Base-by-base conservation (phyloP, 495 filamentous ascomycete species). In the Aspergillus saccharolyticus region DNA sequence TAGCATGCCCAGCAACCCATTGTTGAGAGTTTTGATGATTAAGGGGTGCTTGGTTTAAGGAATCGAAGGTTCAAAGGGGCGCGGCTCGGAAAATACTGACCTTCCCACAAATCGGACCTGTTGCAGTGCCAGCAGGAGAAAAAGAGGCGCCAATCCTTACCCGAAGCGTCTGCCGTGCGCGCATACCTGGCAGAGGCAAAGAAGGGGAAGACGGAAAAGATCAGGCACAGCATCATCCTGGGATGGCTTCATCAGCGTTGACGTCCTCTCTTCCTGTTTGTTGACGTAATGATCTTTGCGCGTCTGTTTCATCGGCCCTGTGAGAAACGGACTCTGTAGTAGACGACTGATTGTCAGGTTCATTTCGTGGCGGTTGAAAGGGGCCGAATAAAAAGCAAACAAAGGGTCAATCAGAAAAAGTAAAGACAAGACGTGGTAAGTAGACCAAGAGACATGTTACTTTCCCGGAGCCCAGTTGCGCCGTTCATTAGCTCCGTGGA, bases 171-270 rank as follows among this genome's bases (percentile, higher is more conserved):
- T 39, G 33, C 12, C 33, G 33, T 39, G 33, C 2, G 33, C 33
- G 33, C 33, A 39, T 39, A 12, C 33, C 33, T 39, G 5, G 33
- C 33, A 15, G 33, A 8, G 2, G 4, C 33, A 39, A 39, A 39
- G 33, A 12, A 2, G 6, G 33, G 12, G 14, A 15, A 39, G 25
- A 12, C 33, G 14, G 33, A 2, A 39, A 10, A 28, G 33, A 10
- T 39, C 33, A 39, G 33, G 33, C 10, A 39, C 33, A 12, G 12
- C 4, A 12, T 39, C n/a, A n/a, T n/a, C n/a, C n/a, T n/a, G 6
- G 2, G 33, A 39, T 5, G 51, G 49, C 54, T 44, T 61, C 59
- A 57, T 61, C 59, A 57, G 59, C 59, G 58, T 51, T 61, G 48
- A 49, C 58, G 58, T 61, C 49, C 54, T 21, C 58, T 56, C 43